Conservation (phyloP, 116 monocot genomes). For the Cymodocea nodosa region DNA sequence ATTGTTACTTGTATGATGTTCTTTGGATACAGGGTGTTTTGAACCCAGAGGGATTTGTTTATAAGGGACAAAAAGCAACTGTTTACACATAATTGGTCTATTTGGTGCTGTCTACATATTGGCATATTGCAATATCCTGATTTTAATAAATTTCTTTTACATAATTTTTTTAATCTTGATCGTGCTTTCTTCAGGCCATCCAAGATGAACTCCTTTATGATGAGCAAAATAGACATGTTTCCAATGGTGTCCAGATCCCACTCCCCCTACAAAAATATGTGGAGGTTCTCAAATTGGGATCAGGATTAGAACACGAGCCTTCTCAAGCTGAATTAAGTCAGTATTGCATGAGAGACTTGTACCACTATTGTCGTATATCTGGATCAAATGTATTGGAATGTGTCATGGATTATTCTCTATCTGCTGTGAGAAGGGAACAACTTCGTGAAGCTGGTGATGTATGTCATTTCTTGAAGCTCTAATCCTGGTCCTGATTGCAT, state of each 20-base stretch:
- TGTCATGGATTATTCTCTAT: conserved; percentile 59
- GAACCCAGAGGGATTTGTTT: too few species aligned
- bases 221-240: conserved; percentile 26
- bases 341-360: conserved; percentile 70
- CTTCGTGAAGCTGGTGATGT: conserved; percentile 92
- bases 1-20: too few species aligned
- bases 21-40: too few species aligned
- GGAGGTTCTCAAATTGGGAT: conserved; percentile 22
- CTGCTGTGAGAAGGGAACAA: conserved; percentile 49
- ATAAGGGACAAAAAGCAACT: too few species aligned
- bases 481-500: not conserved
- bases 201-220: conserved; percentile 60
- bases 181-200: conserved; percentile 39
- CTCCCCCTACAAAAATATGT: conserved; percentile 69
- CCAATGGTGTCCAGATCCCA: conserved; percentile 33
- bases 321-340: conserved; percentile 16
- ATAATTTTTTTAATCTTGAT: conserved; percentile 4
- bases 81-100: too few species aligned
- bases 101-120: not conserved
- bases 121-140: not conserved
- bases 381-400: conserved; percentile 65
- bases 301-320: conserved; percentile 14
- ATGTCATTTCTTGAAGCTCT: conserved; percentile 22
- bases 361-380: conserved; percentile 73
- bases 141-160: not conserved